Evolutionary conservation across 169 alveolate species (phyloP), one percentile per base, ranked within the genome.

Genomic region (Miamiensis avidus): DNA sequence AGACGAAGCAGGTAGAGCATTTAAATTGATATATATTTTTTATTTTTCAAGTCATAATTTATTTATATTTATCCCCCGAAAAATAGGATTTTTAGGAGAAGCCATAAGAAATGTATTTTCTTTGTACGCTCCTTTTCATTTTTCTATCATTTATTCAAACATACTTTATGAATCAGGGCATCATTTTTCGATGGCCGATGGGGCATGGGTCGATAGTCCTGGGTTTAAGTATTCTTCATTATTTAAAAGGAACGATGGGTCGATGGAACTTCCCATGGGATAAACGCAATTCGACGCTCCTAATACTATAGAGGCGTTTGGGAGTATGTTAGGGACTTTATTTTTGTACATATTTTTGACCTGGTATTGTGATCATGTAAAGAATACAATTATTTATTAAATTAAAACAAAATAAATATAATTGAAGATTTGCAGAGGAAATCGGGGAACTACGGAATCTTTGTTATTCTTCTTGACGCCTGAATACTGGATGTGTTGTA

Each of bases 381-480:
- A 79, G 89, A 78, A 85, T 29, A 1, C 16, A 0, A 0, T 6
- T 64, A 30, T 84, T 76, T 64, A 31, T 30, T 0, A 20, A 4
- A 78, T 78, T 34, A 32, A n/a, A 6, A 32, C 0, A 1, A 33
- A 11, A 4, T 78, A 33, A 34, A 4, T 78, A 33, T 26, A 78
- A 20, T 0, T 0, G 15, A 1, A 27, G 29, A 78, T 27, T 20
- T 75, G 29, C 25, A 75, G 34, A n/a, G 75, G 78, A 77, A 90
- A 90, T 84, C 86, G 94, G 84, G 94, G 94, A 31, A 79, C 84
- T 65, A 29, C 87, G 11, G 86, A 83, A 31, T 89, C 89, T 29
- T 72, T 81, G 25, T 87, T 83, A 16, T 90, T 90, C 49, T 82
- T 84, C 72, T 83, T 90, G 28, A 87, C 92, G 1, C 32, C 30